Evolutionary conservation across 441 rosid species (phyloP), one percentile per base, ranked within the genome.

Genomic region (California macrophylla): DNA sequence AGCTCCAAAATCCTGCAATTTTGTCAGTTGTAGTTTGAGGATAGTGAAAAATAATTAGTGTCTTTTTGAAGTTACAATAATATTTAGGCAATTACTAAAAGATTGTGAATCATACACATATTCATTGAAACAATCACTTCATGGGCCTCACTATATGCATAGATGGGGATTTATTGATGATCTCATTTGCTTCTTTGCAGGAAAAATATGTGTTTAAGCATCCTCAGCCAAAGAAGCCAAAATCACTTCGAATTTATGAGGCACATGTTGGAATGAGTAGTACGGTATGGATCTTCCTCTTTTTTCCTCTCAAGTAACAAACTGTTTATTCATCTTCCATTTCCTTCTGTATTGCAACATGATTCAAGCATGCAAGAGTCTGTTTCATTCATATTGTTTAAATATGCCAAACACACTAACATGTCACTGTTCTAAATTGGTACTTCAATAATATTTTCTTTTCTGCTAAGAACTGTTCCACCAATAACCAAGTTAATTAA

Each of bases 201-300:
- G 96, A 87, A 62, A 90, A 85, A 82, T 85, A 94, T 69, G 81
- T 81, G 36, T 92, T 94, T 81, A 86, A 84, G 72, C 91, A 91
- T 82, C 85, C 92, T 72, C 96, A 83, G 70, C 99, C 99, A 77
- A 87, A 77, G 85, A 85, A 61, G 73, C 99, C 99, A 52, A 84
- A 84, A 71, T 90, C 97, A 54, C 90, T 94, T 34, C 86, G 99
- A 76, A 90, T 94, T 70, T 94, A 94, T 64, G 99, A 94, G 84
- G 81, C 97, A 52, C 99, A 94, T 81, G 93, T 94, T 38, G 99
- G 99, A 75, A 94, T 94, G 99, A 94, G 99, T 82, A 94, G 97
- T 83, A 81, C 85, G 81, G 99, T 94, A 64, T 64, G 89, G 70
- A 68, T 69, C 82, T 75, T 62, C 61, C 69, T 73, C 38, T 73